Evolutionary conservation across 1,139 yeast genomes (phyloP).

Genomic region (Sugiyamaella paludigena): DNA sequence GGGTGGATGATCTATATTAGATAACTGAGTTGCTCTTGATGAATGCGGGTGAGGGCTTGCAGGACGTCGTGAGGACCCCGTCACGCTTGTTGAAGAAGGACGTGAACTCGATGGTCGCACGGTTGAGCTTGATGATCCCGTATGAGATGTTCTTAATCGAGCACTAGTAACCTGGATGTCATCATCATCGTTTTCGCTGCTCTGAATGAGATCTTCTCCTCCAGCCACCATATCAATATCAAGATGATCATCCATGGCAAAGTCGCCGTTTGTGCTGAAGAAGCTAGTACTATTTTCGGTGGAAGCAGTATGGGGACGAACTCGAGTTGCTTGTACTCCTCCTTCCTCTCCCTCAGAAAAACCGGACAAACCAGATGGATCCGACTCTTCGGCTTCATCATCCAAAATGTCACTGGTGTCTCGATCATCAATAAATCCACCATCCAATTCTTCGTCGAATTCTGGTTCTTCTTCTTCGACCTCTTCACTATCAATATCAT

Average conservation of each 20-base stretch:
- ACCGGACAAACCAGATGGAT: not conserved
- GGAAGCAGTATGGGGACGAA: not conserved
- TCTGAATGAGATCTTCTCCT: slow-evolving; percentile 1
- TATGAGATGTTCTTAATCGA: too few species aligned
- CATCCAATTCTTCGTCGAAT: slow-evolving; percentile 18
- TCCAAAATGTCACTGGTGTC: slow-evolving; percentile 8
- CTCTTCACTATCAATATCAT: slow-evolving; percentile 1
- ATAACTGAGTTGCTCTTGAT: too few species aligned
- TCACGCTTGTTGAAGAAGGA: too few species aligned
- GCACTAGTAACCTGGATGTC: not conserved
- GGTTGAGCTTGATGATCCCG: too few species aligned
- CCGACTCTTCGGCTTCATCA: slow-evolving; percentile 2
- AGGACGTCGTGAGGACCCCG: too few species aligned
- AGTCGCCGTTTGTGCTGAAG: not conserved
- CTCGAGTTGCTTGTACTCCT: not conserved
- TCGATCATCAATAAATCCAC: slow-evolving; percentile 14
- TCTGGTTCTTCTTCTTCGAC: slow-evolving; percentile 17
- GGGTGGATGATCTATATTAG: too few species aligned
- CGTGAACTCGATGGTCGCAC: too few species aligned
- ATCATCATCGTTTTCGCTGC: not conserved
- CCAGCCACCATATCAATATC: slow-evolving; percentile 6
- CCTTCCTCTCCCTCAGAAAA: slow-evolving; percentile 8
- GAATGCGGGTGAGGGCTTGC: too few species aligned
- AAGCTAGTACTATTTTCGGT: not conserved
- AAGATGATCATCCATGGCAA: not conserved